Conservation (phyloP, 2,329 filamentous ascomycete species). For the Talaromyces sp. region DNA sequence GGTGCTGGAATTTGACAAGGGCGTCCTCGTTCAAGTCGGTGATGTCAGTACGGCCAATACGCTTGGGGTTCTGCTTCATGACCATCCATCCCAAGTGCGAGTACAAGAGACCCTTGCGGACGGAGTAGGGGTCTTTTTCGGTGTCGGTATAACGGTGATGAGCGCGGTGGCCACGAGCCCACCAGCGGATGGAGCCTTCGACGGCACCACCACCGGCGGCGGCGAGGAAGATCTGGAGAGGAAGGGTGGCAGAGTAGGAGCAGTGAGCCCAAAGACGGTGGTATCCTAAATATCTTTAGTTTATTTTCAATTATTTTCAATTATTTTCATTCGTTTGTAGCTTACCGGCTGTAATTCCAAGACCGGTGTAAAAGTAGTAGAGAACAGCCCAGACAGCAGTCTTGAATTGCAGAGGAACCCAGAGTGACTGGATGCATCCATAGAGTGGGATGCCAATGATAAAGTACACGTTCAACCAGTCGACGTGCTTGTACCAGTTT, state of each 20-base stretch:
- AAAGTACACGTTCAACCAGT: slow-evolving; percentile 85
- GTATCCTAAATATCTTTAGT: slow-evolving; percentile 53
- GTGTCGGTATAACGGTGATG: slow-evolving; percentile 92
- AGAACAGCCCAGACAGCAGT: slow-evolving; percentile 70
- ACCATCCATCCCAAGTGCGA: slow-evolving; percentile 88
- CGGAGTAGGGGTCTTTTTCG: slow-evolving; percentile 87
- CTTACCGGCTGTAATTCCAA: slow-evolving; percentile 75
- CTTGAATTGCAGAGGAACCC: slow-evolving; percentile 70
- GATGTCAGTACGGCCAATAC: slow-evolving; percentile 83
- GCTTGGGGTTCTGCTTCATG: slow-evolving; percentile 89
- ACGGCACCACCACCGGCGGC: slow-evolving; percentile 79
- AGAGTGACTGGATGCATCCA: slow-evolving; percentile 72
- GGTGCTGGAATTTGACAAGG: slow-evolving; percentile 84
- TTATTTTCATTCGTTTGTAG: slow-evolving; percentile 14
- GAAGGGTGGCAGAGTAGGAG: slow-evolving; percentile 73
- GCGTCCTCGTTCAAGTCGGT: slow-evolving; percentile 83
- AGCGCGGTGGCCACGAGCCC: slow-evolving; percentile 80
- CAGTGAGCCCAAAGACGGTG: slow-evolving; percentile 85
- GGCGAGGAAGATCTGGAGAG: slow-evolving; percentile 78
- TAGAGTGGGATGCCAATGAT: slow-evolving; percentile 74
- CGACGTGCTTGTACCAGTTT: slow-evolving; percentile 91
- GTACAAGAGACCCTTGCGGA: slow-evolving; percentile 83
- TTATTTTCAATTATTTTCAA: neutral
- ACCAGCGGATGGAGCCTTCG: slow-evolving; percentile 84
- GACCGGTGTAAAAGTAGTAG: slow-evolving; percentile 81